Conservation (phyloP, 257 asterid genomes). For the Sherardia arvensis region DNA sequence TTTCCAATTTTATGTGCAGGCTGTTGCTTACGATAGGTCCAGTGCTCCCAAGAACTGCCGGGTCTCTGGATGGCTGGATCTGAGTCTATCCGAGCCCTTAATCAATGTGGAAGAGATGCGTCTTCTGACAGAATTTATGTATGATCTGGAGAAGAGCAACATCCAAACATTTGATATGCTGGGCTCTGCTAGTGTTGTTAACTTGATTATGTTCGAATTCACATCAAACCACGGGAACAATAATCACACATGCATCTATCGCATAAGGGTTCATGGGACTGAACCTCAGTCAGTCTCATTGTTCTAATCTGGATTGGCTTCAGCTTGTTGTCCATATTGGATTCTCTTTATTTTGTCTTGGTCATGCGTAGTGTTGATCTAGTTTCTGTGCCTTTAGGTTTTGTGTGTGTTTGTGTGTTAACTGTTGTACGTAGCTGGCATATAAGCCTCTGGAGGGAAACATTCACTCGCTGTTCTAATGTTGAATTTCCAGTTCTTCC, state of each 20-base stretch:
- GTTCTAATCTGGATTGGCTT: constrained; percentile 34
- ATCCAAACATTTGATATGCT: constrained; percentile 66
- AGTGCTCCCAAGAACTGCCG: constrained; percentile 91
- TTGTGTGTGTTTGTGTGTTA: not conserved
- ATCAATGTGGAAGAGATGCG: constrained; percentile 27
- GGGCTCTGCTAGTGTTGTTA: constrained; percentile 36
- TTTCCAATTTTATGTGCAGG: constrained; percentile 31
- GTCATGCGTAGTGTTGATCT: not conserved
- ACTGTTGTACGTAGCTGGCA: constrained; percentile 1
- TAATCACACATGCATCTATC: constrained; percentile 78
- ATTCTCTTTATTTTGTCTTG: not conserved
- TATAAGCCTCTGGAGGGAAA: not conserved
- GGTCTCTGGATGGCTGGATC: constrained; percentile 74
- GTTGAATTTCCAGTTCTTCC: not conserved
- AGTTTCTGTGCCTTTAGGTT: not conserved
- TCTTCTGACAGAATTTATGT: constrained; percentile 55
- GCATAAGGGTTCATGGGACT: constrained; percentile 80
- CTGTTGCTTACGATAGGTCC: constrained; percentile 84
- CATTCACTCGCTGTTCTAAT: not conserved
- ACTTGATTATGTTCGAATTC: constrained; percentile 66
- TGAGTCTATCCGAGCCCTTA: constrained; percentile 20
- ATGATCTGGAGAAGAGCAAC: constrained; percentile 65
- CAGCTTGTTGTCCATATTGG: not conserved
- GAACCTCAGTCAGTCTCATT: constrained; percentile 34
- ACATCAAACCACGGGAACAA: constrained; percentile 71